phyloP scores from a whole-genome alignment of 495 filamentous ascomycete genomes.

The Podospora australis region DNA sequence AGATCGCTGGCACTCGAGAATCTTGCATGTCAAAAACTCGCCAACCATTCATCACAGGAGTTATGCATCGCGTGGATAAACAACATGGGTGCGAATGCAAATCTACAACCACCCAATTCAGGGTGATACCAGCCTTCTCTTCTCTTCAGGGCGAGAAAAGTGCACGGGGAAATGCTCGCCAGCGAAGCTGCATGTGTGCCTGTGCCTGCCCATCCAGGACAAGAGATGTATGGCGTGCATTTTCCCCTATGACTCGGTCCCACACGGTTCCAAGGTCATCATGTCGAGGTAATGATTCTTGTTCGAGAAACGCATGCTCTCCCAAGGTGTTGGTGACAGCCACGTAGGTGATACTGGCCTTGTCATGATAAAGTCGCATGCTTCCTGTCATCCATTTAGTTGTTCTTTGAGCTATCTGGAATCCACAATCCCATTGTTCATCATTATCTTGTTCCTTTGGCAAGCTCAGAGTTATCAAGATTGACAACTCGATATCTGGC shows the following conservation, averaged over 20 bases:
- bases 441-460: neutral
- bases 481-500: no score
- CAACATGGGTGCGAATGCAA: conserved; percentile 16
- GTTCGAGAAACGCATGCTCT: neutral
- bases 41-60: conserved; percentile 27
- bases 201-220: no score
- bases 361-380: conserved; percentile 13
- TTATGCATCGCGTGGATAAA: conserved; percentile 16
- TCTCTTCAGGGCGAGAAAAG: conserved; percentile 12
- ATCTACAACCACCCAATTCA: conserved; percentile 21
- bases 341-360: conserved; percentile 8
- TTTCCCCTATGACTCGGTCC: conserved; percentile 14
- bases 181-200: neutral
- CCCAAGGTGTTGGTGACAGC: conserved; percentile 4
- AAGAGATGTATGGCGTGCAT: no score
- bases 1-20: conserved; percentile 18
- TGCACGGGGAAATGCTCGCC: conserved; percentile 4
- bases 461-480: no score
- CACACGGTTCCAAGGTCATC: no score
- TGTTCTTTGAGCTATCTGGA: neutral
- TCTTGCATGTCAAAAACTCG: conserved; percentile 6
- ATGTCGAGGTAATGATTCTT: no score
- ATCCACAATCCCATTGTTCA: conserved; percentile 5
- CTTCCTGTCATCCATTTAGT: conserved; percentile 10
- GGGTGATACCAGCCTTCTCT: conserved; percentile 14